Conservation (phyloP, 2,329 filamentous ascomycete genomes). For the Fusarium euwallaceae region DNA sequence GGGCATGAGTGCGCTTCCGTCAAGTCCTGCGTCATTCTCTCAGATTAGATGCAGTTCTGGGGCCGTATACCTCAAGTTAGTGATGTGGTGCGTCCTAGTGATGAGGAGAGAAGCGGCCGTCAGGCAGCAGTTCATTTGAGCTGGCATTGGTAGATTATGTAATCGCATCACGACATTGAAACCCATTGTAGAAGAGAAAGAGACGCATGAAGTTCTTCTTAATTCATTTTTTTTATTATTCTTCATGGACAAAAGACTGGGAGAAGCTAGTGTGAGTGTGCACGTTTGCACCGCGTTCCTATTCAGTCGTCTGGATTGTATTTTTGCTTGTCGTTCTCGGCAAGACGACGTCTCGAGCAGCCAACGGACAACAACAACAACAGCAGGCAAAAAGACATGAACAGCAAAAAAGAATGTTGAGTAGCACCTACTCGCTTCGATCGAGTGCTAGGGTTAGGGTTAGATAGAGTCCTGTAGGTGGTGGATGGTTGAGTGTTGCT, state of each 20-base stretch:
- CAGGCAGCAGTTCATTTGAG: not conserved
- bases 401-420: not conserved
- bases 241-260: not conserved
- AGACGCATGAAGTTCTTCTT: not conserved
- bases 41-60: not conserved
- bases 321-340: not conserved
- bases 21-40: not conserved
- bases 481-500: constrained; percentile 1
- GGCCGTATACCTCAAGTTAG: not conserved
- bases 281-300: not conserved
- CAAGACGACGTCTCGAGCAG: not conserved
- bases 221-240: not conserved
- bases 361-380: not conserved
- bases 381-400: not conserved
- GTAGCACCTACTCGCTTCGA: constrained; percentile 2
- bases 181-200: not conserved
- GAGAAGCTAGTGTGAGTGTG: not conserved
- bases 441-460: not conserved
- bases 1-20: not conserved
- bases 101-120: not conserved
- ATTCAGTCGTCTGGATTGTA: not conserved
- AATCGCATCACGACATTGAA: not conserved
- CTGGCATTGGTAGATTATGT: not conserved
- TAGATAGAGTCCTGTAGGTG: not conserved
- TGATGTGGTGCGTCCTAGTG: not conserved